Conservation (phyloP, 2,329 filamentous ascomycete genomes). For the Aspergillus chevalieri region DNA sequence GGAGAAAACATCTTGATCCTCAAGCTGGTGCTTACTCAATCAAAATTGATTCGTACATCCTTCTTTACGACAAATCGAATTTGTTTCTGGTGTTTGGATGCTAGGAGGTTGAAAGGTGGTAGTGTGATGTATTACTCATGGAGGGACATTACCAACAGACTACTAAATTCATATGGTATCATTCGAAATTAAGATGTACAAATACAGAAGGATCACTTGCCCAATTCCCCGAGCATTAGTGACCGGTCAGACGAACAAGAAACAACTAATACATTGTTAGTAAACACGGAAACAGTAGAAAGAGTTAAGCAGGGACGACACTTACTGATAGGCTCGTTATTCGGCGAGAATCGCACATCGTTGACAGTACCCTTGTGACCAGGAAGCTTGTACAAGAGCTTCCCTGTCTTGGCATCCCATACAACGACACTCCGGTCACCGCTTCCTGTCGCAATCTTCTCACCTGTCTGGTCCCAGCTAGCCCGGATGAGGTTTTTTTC, state of each 20-base stretch:
- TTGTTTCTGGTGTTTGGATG: no score
- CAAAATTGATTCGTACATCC: no score
- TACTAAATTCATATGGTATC: not conserved
- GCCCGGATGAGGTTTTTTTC: conserved; percentile 89
- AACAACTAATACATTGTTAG: conserved; percentile 56
- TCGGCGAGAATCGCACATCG: conserved; percentile 83
- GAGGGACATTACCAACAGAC: no score
- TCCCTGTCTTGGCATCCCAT: conserved; percentile 84
- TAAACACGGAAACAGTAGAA: not conserved
- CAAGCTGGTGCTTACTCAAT: no score
- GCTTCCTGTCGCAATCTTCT: conserved; percentile 80
- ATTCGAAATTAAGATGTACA: not conserved
- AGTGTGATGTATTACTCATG: no score
- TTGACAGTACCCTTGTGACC: conserved; percentile 95
- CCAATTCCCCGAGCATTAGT: conserved; percentile 74
- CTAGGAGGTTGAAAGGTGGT: no score
- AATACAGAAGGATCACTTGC: conserved; percentile 46
- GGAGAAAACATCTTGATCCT: no score
- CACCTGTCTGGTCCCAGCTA: conserved; percentile 82
- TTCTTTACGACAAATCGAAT: no score
- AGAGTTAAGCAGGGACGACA: conserved; percentile 19
- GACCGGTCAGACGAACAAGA: conserved; percentile 86
- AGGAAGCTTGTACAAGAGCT: conserved; percentile 87
- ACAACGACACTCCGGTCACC: conserved; percentile 87
- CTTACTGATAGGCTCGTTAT: conserved; percentile 81